Evolutionary conservation across 352 stramenopile species (phyloP).

Genomic region (Globisporangium heterothallicum): DNA sequence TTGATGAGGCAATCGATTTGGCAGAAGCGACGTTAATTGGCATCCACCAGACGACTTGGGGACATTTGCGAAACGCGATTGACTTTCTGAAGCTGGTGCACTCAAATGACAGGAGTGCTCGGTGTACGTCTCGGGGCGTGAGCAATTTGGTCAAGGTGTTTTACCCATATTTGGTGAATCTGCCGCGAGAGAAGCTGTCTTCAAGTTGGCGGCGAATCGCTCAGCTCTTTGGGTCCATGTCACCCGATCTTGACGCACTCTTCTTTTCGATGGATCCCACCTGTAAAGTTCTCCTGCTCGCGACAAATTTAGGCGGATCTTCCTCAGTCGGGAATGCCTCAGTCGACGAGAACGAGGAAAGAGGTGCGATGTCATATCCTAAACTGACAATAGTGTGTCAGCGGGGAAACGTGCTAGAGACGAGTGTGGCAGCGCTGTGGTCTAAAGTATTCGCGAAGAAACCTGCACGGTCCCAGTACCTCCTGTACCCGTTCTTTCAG

Average conservation of each 20-base stretch:
- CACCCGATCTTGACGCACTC: slow-evolving; percentile 15
- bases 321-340: neutral
- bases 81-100: slow-evolving; percentile 18
- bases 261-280: slow-evolving; percentile 34
- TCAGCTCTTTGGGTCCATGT: slow-evolving; percentile 20
- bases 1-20: slow-evolving; percentile 27
- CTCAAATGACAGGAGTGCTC: neutral
- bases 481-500: slow-evolving; percentile 59
- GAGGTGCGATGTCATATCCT: slow-evolving; percentile 8
- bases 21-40: slow-evolving; percentile 21
- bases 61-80: slow-evolving; percentile 7
- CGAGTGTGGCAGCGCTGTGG: slow-evolving; percentile 30
- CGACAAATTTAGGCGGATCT: slow-evolving; percentile 6
- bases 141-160: slow-evolving; percentile 50
- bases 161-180: slow-evolving; percentile 63
- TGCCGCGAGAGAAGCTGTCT: slow-evolving; percentile 36
- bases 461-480: slow-evolving; percentile 14
- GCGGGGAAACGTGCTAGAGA: slow-evolving; percentile 32
- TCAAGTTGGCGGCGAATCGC: slow-evolving; percentile 31
- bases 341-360: neutral
- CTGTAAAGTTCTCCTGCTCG: slow-evolving; percentile 52
- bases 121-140: slow-evolving; percentile 17
- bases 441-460: slow-evolving; percentile 18
- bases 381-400: slow-evolving; percentile 51
- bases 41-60: slow-evolving; percentile 25